Evolutionary conservation across 352 stramenopile genomes (phyloP).

Genomic region (Phytopythium kandeliae): DNA sequence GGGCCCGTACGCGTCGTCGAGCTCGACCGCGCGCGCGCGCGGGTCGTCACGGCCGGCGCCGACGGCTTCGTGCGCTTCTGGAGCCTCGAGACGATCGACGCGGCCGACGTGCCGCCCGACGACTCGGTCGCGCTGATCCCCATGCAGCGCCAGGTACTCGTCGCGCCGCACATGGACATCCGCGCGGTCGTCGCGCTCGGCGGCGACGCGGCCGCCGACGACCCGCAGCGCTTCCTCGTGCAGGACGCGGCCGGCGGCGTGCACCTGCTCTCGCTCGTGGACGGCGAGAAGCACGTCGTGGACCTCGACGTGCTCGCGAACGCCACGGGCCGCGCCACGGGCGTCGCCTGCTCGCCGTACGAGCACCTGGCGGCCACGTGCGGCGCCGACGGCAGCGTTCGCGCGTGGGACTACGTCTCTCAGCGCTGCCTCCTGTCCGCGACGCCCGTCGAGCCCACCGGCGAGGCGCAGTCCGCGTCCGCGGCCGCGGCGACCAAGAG

Average conservation of each 20-base stretch:
- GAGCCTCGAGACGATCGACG: slow-evolving; percentile 81
- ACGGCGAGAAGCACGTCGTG: slow-evolving; percentile 30
- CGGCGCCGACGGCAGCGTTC: slow-evolving; percentile 82
- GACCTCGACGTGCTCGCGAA: slow-evolving; percentile 57
- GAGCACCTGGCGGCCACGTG: slow-evolving; percentile 84
- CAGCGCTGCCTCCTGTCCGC: slow-evolving; percentile 30
- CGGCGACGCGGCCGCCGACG: slow-evolving; percentile 2
- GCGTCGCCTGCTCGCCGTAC: slow-evolving; percentile 74
- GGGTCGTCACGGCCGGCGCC: slow-evolving; percentile 62
- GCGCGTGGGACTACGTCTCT: slow-evolving; percentile 84
- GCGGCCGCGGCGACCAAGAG: slow-evolving; percentile 4
- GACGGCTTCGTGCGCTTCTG: slow-evolving; percentile 91
- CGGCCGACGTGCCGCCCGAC: slow-evolving; percentile 79
- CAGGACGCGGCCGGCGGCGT: slow-evolving; percentile 52
- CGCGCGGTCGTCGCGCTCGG: slow-evolving; percentile 43
- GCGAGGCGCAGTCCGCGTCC: slow-evolving; percentile 1
- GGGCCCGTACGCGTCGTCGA: slow-evolving; percentile 73
- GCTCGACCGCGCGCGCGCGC: slow-evolving; percentile 33
- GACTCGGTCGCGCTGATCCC: slow-evolving; percentile 69
- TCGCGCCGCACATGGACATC: slow-evolving; percentile 61
- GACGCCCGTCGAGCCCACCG: background rate
- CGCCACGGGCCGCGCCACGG: slow-evolving; percentile 60
- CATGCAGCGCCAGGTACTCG: slow-evolving; percentile 50
- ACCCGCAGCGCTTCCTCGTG: slow-evolving; percentile 39
- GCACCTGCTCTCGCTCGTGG: slow-evolving; percentile 38